Base-by-base conservation (phyloP, 2,329 filamentous ascomycete genomes). In the Phoma sp. region DNA sequence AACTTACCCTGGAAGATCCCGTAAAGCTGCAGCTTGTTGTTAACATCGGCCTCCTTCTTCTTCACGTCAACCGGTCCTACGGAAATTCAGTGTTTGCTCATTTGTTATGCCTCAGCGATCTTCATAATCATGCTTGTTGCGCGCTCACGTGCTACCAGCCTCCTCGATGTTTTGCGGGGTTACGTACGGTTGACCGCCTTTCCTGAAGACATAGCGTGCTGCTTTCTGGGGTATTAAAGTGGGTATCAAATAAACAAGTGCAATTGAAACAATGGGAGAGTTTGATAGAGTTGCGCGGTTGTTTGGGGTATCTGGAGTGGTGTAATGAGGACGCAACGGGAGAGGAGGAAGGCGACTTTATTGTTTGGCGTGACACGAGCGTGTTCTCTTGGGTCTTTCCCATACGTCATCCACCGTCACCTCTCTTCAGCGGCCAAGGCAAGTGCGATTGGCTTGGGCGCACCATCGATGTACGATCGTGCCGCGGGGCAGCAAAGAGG, bases 21-120 rank as follows among this genome's bases (percentile, higher is more conserved):
- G 71, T 96, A 99, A 30, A 98, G 78, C 78, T 97, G 93, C 45
- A 99, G 87, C 82, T 99, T 99, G 74, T 87, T 86, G 78, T 95
- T 95, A 42, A 98, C 88, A 74, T 96, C 85, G 71, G 79, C 84
- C 80, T 96, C 91, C 83, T 93, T 93, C 75, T 84, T 76, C 80
- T 89, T 87, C 57, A 83, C 69, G 76, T 95, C 84, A 59, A 85
- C 88, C 26, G 91, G 91, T 66, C 65, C 65, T 67, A 42, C 4
- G n/a, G 11, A 4, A 15, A 93, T 70, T 93, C 89, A 52, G 71
- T 59, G 30, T 64, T 61, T 37, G 21, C 10, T 38, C 18, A 4
- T 7, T 17, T 5, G 2, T 30, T 29, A 9, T 25, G 21, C 15
- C 20, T 5, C 25, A 28, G 4, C 21, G 6, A 3, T 17, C 5